A percentile compares a stretch with the other conserved stretches of the same genome.
phyloP scores from a whole-genome alignment of 1,139 yeast genomes.

The Suzukiozyma palmioleophila region DNA sequence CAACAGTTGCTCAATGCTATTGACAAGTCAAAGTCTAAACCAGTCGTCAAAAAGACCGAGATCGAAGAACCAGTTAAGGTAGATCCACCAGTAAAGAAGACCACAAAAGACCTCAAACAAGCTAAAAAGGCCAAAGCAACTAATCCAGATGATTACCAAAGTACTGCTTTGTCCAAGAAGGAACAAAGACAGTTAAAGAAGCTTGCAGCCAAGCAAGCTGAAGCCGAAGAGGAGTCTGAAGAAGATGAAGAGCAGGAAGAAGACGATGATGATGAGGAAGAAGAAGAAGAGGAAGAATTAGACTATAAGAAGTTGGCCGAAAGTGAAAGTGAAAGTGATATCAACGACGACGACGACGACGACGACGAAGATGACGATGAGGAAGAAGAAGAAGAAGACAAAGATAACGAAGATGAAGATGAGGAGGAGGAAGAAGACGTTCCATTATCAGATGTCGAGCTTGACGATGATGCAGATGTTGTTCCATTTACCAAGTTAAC shows the following conservation, averaged over 20 bases:
- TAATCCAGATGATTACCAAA: constrained; percentile 38
- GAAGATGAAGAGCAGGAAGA: constrained; percentile 25
- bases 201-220: constrained; percentile 23
- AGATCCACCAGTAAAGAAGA: constrained; percentile 1
- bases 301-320: constrained; percentile 58
- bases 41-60: constrained; percentile 10
- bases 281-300: constrained; percentile 31
- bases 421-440: constrained; percentile 56
- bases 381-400: constrained; percentile 42
- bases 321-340: constrained; percentile 35
- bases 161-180: constrained; percentile 53
- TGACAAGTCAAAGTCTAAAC: constrained; percentile 24
- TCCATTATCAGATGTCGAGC: constrained; percentile 73
- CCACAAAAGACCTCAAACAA: constrained; percentile 6
- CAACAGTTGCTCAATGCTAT: constrained; percentile 24
- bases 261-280: constrained; percentile 25
- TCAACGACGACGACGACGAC: constrained; percentile 30
- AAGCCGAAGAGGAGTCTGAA: constrained; percentile 23
- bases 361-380: constrained; percentile 40
- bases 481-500: constrained; percentile 90
- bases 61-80: constrained; percentile 5
- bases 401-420: constrained; percentile 41
- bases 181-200: constrained; percentile 63
- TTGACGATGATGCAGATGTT: constrained; percentile 82
- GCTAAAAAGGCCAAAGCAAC: constrained; percentile 16